Evolutionary conservation across 768 basidiomycete genomes (phyloP).

Genomic region (Auriscalpium orientale): DNA sequence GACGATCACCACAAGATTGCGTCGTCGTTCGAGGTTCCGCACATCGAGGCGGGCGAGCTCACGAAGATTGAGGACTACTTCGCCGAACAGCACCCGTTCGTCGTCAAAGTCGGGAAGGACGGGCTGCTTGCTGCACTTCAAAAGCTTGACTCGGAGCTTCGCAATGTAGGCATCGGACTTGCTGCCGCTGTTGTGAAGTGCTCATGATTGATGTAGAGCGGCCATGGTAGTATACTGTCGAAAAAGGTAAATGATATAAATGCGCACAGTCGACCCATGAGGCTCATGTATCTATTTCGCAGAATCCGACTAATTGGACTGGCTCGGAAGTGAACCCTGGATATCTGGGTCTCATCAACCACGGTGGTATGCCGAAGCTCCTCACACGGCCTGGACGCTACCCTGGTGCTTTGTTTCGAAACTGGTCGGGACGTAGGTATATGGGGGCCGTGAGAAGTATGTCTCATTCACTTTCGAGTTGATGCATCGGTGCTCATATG

Average conservation of each 20-base stretch:
- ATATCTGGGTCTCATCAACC: slow-evolving; percentile 65
- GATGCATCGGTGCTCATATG: neutral
- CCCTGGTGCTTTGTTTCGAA: slow-evolving; percentile 64
- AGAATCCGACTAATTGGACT: slow-evolving; percentile 60
- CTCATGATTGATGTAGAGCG: slow-evolving; percentile 11
- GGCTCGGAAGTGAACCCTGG: slow-evolving; percentile 70
- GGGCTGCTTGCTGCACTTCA: slow-evolving; percentile 64
- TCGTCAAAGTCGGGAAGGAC: slow-evolving; percentile 58
- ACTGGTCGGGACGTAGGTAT: slow-evolving; percentile 83
- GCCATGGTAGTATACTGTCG: slow-evolving; percentile 50
- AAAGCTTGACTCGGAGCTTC: slow-evolving; percentile 59
- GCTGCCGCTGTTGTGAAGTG: neutral
- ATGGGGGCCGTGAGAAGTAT: slow-evolving; percentile 58
- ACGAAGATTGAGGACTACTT: slow-evolving; percentile 14
- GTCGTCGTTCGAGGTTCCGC: neutral
- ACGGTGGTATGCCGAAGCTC: slow-evolving; percentile 76
- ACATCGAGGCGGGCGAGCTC: neutral
- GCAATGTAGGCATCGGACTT: slow-evolving; percentile 29
- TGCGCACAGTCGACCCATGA: neutral
- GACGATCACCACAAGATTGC: no score
- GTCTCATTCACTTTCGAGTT: slow-evolving; percentile 19
- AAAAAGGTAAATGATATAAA: slow-evolving; percentile 42
- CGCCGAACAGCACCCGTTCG: slow-evolving; percentile 58
- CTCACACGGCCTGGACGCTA: slow-evolving; percentile 71
- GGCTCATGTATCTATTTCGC: neutral